These are phyloP conservation scores for Amorphotheca resinae DNA, from an alignment of 495 filamentous ascomycete genomes.

Conservation along the genomic window DNA sequence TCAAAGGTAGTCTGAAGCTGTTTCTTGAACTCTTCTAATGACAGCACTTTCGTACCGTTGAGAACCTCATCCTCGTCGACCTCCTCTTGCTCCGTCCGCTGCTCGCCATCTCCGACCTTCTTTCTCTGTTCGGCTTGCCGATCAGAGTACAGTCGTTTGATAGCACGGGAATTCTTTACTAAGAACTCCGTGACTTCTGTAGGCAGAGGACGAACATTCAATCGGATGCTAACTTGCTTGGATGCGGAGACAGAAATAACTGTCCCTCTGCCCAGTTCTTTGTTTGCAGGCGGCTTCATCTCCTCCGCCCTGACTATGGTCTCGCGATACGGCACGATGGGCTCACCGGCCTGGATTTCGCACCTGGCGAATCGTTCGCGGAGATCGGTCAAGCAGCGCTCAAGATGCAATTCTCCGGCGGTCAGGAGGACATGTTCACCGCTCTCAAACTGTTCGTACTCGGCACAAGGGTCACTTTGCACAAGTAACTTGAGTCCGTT, in stretches of 20 bases:
- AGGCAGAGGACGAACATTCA: constrained; percentile 76
- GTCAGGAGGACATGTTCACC: constrained; percentile 94
- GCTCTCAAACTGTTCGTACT: constrained; percentile 84
- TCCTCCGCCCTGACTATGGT: constrained; percentile 76
- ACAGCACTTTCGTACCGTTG: constrained; percentile 43
- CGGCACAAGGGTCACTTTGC: constrained; percentile 89
- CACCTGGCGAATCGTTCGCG: constrained; percentile 87
- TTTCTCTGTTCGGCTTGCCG: constrained; percentile 33
- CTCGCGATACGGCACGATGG: constrained; percentile 93
- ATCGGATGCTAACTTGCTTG: constrained; percentile 66
- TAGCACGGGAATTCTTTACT: constrained; percentile 58
- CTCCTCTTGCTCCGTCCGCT: constrained; percentile 31
- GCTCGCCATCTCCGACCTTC: constrained; percentile 21
- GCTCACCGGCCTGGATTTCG: constrained; percentile 85
- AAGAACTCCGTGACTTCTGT: constrained; percentile 73
- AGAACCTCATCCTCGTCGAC: constrained; percentile 36
- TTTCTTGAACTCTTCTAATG: constrained; percentile 60
- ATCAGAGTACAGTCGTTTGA: constrained; percentile 69
- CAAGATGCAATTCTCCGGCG: constrained; percentile 87
- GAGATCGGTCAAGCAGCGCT: constrained; percentile 89
- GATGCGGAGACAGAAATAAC: constrained; percentile 64
- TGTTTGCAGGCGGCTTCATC: constrained; percentile 80
- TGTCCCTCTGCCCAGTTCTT: constrained; percentile 76
- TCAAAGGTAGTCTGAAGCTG: constrained; percentile 56
- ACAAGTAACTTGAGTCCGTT: constrained; percentile 75